These are phyloP conservation scores for Bremia lactucae DNA, from an alignment of 352 stramenopile genomes.

Conservation along the genomic window DNA sequence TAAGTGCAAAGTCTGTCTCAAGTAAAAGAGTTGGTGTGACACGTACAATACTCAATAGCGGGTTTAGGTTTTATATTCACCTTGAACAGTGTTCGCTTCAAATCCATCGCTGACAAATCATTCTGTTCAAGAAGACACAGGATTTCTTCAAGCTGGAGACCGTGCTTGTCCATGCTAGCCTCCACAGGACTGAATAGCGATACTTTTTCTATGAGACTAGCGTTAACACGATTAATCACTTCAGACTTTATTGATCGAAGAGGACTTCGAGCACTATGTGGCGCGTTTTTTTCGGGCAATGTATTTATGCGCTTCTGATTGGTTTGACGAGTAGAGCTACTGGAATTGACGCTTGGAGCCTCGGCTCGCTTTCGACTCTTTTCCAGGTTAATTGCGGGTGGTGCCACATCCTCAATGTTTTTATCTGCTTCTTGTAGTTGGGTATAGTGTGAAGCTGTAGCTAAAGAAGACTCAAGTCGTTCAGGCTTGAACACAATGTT, in stretches of 20 bases:
- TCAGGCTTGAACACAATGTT: constrained; percentile 39
- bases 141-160: constrained; percentile 28
- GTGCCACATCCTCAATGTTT: constrained; percentile 10
- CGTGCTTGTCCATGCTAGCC: constrained; percentile 6
- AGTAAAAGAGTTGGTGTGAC: constrained; percentile 1
- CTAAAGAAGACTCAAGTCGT: constrained; percentile 5
- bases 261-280: not conserved
- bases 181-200: not conserved
- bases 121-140: constrained; percentile 34
- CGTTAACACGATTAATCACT: not conserved
- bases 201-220: not conserved
- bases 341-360: constrained; percentile 32
- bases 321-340: constrained; percentile 23
- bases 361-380: constrained; percentile 40
- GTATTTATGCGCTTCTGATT: constrained; percentile 41
- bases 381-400: constrained; percentile 10
- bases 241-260: not conserved
- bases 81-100: constrained; percentile 36
- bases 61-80: constrained; percentile 11
- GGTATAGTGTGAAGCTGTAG: constrained; percentile 2
- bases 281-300: not conserved
- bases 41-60: not conserved
- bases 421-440: constrained; percentile 14
- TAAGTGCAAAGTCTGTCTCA: constrained; percentile 21
- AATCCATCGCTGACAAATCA: constrained; percentile 29